phyloP scores from a whole-genome alignment of 2,329 filamentous ascomycete species.

The Colletotrichum salicis region DNA sequence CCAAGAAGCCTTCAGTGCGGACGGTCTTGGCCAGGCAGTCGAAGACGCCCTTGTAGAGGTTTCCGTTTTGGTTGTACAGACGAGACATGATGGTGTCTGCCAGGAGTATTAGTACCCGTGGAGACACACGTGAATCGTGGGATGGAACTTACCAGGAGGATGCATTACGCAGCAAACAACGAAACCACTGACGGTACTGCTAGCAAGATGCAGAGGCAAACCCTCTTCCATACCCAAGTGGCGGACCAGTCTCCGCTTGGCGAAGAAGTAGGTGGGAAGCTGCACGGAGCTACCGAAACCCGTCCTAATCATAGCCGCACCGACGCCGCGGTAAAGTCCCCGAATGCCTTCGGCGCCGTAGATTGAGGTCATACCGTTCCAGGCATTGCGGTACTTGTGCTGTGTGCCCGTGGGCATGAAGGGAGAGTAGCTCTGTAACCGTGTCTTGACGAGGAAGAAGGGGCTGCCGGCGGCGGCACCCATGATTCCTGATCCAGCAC shows the following conservation, averaged over 20 bases:
- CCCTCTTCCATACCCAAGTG: conserved; percentile 93
- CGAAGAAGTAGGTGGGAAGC: conserved; percentile 97
- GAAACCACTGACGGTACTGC: conserved; percentile 90
- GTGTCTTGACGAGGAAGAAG: conserved; percentile 98
- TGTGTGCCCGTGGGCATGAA: conserved; percentile 97
- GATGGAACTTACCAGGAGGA: conserved; percentile 75
- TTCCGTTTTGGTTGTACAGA: conserved; percentile 98
- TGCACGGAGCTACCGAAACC: conserved; percentile 97
- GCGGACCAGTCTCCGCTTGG: conserved; percentile 84
- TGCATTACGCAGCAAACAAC: conserved; percentile 99
- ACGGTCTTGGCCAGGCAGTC: conserved; percentile 94
- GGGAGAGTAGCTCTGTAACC: conserved; percentile 92
- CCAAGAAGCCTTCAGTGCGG: conserved; percentile 87
- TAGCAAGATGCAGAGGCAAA: conserved; percentile 85
- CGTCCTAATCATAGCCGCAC: conserved; percentile 93
- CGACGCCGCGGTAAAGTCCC: conserved; percentile 90
- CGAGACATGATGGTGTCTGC: conserved; percentile 96
- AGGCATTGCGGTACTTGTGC: conserved; percentile 87
- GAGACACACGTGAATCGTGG: background rate
- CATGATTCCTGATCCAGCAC: conserved; percentile 87
- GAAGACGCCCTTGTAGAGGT: conserved; percentile 92
- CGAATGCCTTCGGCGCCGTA: conserved; percentile 79
- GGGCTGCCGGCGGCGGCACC: conserved; percentile 93
- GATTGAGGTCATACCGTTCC: conserved; percentile 85
- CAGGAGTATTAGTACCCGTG: conserved; percentile 20